Percentiles rank a stretch among this genome's conserved stretches.
These are phyloP conservation scores for Coelastrella sp. DNA, from an alignment of 139 green algal species.

Conservation along the genomic window DNA sequence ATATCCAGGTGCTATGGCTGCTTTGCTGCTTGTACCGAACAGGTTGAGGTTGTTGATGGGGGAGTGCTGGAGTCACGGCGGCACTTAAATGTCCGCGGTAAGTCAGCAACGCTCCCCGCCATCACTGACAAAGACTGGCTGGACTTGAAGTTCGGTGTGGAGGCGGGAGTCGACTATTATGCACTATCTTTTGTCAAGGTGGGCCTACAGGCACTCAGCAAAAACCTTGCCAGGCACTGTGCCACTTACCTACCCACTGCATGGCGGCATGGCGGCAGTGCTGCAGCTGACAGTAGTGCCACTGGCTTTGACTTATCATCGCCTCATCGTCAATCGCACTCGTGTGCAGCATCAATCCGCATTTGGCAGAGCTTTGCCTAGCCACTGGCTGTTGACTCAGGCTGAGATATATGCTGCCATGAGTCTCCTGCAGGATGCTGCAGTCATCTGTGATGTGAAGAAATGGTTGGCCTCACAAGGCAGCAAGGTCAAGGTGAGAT, in stretches of 20 bases:
- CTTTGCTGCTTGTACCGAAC: neutral
- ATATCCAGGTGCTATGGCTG: neutral
- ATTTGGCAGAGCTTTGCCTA: too few relatives aligned
- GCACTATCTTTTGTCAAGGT: constrained; percentile 83
- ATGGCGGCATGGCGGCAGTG: neutral
- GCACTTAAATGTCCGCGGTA: constrained; percentile 89
- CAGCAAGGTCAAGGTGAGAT: constrained; percentile 40
- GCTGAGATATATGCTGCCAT: too few relatives aligned
- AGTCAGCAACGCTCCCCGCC: constrained; percentile 82
- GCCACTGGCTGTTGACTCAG: too few relatives aligned
- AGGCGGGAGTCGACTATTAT: constrained; percentile 84
- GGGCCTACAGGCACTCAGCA: neutral
- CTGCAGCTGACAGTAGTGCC: too few relatives aligned
- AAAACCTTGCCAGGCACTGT: too few relatives aligned
- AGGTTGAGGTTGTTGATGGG: constrained; percentile 76
- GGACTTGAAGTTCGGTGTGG: constrained; percentile 79
- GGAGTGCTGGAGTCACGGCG: constrained; percentile 74
- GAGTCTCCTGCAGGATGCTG: constrained; percentile 49
- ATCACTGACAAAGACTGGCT: constrained; percentile 89
- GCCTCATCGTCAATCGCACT: too few relatives aligned
- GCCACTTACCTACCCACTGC: neutral
- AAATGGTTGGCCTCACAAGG: constrained; percentile 69
- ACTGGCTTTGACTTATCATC: too few relatives aligned
- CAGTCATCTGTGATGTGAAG: constrained; percentile 83
- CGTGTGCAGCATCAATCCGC: too few relatives aligned